Conservation (phyloP, 306 rosid species). For the Cicer judaicum region DNA sequence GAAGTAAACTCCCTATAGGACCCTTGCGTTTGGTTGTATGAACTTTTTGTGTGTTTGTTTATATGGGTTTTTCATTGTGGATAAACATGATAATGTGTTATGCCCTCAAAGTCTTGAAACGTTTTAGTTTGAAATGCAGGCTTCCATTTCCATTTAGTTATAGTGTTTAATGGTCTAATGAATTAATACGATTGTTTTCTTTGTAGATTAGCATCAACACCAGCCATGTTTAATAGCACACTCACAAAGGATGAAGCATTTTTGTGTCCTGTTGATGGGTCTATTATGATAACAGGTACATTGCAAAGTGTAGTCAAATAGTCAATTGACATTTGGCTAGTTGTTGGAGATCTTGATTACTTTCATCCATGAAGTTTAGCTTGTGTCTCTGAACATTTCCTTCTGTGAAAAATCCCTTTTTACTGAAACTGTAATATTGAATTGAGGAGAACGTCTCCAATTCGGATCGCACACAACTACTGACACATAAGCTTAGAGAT, state of each 20-base stretch:
- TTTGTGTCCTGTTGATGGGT: slow-evolving; percentile 84
- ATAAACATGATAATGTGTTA: too few species aligned
- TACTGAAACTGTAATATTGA: slow-evolving; percentile 28
- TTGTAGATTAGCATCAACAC: slow-evolving; percentile 90
- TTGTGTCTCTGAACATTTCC: slow-evolving; percentile 9
- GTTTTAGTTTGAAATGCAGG: background rate
- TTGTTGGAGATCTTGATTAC: slow-evolving; percentile 30
- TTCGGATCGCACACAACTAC: slow-evolving; percentile 15
- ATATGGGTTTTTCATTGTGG: too few species aligned
- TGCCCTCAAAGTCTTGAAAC: background rate
- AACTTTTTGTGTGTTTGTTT: too few species aligned
- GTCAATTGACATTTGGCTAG: slow-evolving; percentile 22
- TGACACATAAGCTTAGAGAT: background rate
- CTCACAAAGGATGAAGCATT: slow-evolving; percentile 65
- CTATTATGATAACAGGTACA: slow-evolving; percentile 95
- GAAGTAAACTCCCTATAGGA: background rate
- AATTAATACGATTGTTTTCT: slow-evolving; percentile 38
- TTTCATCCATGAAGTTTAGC: slow-evolving; percentile 12
- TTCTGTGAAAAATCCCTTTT: slow-evolving; percentile 28
- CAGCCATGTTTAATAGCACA: slow-evolving; percentile 97
- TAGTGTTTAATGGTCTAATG: slow-evolving; percentile 17
- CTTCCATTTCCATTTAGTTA: too few species aligned
- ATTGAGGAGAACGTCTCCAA: slow-evolving; percentile 16
- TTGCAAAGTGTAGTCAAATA: slow-evolving; percentile 36
- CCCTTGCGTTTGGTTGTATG: too few species aligned